These are phyloP conservation scores for Shiraia sp. DNA, from an alignment of 2,329 filamentous ascomycete species.

Conservation along the genomic window DNA sequence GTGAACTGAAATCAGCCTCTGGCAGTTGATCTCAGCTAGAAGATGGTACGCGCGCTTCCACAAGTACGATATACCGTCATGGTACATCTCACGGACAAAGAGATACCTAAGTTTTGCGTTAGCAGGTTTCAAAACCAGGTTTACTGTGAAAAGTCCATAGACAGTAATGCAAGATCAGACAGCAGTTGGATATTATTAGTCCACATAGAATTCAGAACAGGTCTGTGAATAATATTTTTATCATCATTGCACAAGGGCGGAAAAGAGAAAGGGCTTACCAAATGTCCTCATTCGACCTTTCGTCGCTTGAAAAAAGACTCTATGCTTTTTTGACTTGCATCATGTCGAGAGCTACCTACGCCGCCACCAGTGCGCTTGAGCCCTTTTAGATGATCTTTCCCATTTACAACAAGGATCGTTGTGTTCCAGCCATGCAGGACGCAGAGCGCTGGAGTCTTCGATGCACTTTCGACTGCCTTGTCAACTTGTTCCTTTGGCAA, in stretches of 20 bases:
- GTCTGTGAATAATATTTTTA: conserved; percentile 72
- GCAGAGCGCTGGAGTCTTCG: conserved; percentile 1
- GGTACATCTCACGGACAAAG: too few relatives aligned
- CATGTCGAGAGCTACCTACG: conserved; percentile 76
- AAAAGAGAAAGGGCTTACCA: conserved; percentile 28
- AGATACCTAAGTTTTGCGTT: too few relatives aligned
- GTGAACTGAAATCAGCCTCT: too few relatives aligned
- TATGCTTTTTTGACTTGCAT: conserved; percentile 75
- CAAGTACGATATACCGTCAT: too few relatives aligned
- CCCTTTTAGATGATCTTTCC: conserved; percentile 69
- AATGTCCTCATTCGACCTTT: conserved; percentile 42
- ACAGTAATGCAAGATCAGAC: conserved; percentile 60
- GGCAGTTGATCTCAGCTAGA: too few relatives aligned
- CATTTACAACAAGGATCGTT: conserved; percentile 67
- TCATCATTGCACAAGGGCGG: conserved; percentile 54
- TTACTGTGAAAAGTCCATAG: background rate
- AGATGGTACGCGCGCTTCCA: too few relatives aligned
- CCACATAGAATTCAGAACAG: conserved; percentile 79
- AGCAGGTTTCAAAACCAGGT: too few relatives aligned
- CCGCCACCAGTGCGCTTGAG: conserved; percentile 81
- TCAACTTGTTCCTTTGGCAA: background rate
- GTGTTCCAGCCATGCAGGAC: conserved; percentile 49
- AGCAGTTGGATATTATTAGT: conserved; percentile 77
- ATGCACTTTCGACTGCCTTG: background rate
- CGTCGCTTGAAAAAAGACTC: conserved; percentile 75